Base-by-base conservation (phyloP, 1,284 basidiomycete species). In the Boletus albobrunnescens region DNA sequence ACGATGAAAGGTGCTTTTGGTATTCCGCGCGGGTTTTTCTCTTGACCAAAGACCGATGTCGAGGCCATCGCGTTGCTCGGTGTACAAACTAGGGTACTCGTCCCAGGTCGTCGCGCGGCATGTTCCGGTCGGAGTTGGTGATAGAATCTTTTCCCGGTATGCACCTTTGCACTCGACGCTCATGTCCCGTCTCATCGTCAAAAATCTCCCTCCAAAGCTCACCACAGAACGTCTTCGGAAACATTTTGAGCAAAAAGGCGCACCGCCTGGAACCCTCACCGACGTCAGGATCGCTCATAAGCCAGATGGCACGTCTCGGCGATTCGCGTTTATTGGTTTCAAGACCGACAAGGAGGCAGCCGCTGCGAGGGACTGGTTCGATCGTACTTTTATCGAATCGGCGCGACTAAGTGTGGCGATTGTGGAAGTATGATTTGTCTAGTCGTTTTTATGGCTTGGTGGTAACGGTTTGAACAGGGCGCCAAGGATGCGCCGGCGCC, bases 1-100 rank as follows among this genome's bases (percentile, higher is more conserved):
- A 96, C 94, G 50, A 98, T 88, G 64, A 99, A 99, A 0, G 92
- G 91, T 4, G 95, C 94, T 65, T 87, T 84, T 12, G 94, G 94
- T 49, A 99, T 98, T 2, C 94, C 94, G 44, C 94, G 76, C 1
- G 92, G 83, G 60, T 95, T 97, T 60, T 83, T 82, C 61, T 83
- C 77, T 54, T 81, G 70, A 36, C 72, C 69, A 43, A 76, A 73
- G 41, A 75, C 63, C 42, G 68, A 57, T 53, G 66, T 63, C 10
- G 71, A 56, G 14, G 69, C 56, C 75, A 76, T 78, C 40, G 23
- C 22, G 33, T n/a, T 8, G 20, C 9, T 32, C 13, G n/a, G n/a
- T 32, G 5, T 5, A 30, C 3, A 4, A 4, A 9, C 4, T 9
- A n/a, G 2, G 14, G 16, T 5, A 10, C 4, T 1, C 12, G 8